Evolutionary conservation across 2,329 filamentous ascomycete genomes (phyloP).

Genomic region (Anisogramma anomala): DNA sequence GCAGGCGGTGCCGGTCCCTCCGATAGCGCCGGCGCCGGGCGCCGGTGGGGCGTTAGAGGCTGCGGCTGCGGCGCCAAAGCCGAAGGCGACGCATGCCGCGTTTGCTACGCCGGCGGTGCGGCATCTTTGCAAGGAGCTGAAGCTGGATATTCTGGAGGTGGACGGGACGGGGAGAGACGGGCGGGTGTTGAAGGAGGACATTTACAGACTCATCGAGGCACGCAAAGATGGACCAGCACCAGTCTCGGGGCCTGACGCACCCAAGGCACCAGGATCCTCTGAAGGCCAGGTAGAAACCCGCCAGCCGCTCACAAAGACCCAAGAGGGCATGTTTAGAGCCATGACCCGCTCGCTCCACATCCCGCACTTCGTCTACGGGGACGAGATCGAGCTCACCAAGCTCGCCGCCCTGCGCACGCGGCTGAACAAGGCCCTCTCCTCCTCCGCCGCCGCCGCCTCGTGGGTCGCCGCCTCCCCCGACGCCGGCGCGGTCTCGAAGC

Average conservation of each 20-base stretch:
- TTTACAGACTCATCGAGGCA: conserved; percentile 56
- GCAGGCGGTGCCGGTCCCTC: conserved; percentile 8
- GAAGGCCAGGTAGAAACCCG: conserved; percentile 55
- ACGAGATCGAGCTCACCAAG: conserved; percentile 72
- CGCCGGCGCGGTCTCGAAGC: conserved; percentile 35
- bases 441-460: conserved; percentile 19
- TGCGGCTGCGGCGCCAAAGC: conserved; percentile 17
- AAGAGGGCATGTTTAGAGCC: conserved; percentile 90
- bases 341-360: conserved; percentile 90
- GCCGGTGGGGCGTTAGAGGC: conserved; percentile 9
- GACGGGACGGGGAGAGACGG: conserved; percentile 82
- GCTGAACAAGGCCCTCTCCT: conserved; percentile 54
- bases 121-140: conserved; percentile 70
- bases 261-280: conserved; percentile 19
- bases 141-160: conserved; percentile 67
- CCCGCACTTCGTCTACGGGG: conserved; percentile 90
- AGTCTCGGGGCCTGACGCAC: conserved; percentile 1
- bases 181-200: conserved; percentile 83
- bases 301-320: conserved; percentile 62
- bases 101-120: conserved; percentile 88
- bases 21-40: conserved; percentile 7
- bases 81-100: conserved; percentile 53
- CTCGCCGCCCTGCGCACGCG: conserved; percentile 61
- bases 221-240: conserved; percentile 29
- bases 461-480: conserved; percentile 23